A percentile compares a stretch with the other conserved stretches of the same genome.
Conservation (phyloP, 371 early-diverging fungal genomes). For the Haplosporangium sp. region DNA sequence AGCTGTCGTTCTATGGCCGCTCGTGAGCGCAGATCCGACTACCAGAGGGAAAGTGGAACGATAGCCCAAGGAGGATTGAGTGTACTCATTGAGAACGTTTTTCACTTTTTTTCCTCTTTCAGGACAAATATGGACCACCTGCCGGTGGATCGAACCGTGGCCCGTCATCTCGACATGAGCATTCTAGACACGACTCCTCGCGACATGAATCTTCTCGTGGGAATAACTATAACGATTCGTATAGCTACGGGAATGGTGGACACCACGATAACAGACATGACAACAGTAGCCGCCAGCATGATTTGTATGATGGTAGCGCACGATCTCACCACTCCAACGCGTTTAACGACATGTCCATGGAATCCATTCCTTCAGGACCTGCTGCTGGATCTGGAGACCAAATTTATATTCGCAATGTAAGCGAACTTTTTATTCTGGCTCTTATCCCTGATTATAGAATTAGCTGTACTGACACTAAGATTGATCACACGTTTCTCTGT, state of each 20-base stretch:
- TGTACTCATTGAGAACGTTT: slow-evolving; percentile 15
- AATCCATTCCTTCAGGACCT: slow-evolving; percentile 45
- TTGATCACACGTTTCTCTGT: neutral
- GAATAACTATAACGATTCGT: slow-evolving; percentile 9
- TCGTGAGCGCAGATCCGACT: neutral
- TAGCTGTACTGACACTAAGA: neutral
- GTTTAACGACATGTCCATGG: slow-evolving; percentile 28
- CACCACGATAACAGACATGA: slow-evolving; percentile 28
- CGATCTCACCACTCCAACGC: slow-evolving; percentile 11
- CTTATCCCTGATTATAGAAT: too few species aligned
- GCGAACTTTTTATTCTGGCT: slow-evolving; percentile 1
- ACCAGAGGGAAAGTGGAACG: neutral
- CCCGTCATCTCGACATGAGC: slow-evolving; percentile 8
- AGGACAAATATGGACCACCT: slow-evolving; percentile 53
- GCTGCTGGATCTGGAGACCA: slow-evolving; percentile 58
- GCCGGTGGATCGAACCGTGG: slow-evolving; percentile 28
- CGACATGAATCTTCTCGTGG: slow-evolving; percentile 5
- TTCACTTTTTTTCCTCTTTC: neutral
- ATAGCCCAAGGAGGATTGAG: neutral
- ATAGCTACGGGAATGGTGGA: slow-evolving; percentile 19
- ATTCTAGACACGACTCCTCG: slow-evolving; percentile 6
- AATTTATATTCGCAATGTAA: slow-evolving; percentile 71
- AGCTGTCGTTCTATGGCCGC: slow-evolving; percentile 1
- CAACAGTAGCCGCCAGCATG: slow-evolving; percentile 19
- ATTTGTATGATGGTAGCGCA: slow-evolving; percentile 16